Conservation (phyloP, 805 yeast species). For the Komagataella mondaviorum region DNA sequence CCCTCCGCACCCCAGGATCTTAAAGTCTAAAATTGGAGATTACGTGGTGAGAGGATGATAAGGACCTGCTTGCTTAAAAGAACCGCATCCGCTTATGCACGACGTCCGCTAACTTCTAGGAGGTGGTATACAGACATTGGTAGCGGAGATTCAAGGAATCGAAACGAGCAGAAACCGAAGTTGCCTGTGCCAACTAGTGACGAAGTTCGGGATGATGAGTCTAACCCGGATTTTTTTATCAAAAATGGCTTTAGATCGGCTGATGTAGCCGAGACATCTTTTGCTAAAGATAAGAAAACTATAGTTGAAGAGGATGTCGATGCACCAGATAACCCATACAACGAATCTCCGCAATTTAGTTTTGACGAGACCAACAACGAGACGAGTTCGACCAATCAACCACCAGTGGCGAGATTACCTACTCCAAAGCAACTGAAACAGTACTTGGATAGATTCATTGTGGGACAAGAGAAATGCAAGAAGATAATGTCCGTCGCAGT, state of each 20-base stretch:
- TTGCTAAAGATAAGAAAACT: background rate
- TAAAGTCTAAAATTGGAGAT: background rate
- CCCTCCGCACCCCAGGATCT: background rate
- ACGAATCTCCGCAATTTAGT: background rate
- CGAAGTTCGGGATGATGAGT: background rate
- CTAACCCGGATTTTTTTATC: background rate
- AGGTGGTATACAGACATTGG: background rate
- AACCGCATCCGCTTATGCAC: background rate
- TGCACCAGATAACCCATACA: background rate
- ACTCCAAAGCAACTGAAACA: slow-evolving; percentile 32
- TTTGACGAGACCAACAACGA: background rate
- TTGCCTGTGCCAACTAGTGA: background rate
- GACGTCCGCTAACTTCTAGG: background rate
- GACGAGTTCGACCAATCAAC: slow-evolving; percentile 3
- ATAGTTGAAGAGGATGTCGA: background rate
- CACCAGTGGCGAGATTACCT: slow-evolving; percentile 16
- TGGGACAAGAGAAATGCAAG: slow-evolving; percentile 44
- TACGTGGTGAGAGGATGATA: background rate
- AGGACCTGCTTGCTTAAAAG: background rate
- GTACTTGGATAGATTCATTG: slow-evolving; percentile 34
- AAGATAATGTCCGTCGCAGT: slow-evolving; percentile 49
- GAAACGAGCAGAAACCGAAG: background rate
- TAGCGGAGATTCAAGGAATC: background rate
- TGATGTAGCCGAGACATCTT: background rate
- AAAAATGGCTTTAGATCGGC: background rate